A percentile compares a stretch with the other conserved stretches of the same genome.
phyloP scores from a whole-genome alignment of 495 filamentous ascomycete genomes.

The Tuber umbilicatum region DNA sequence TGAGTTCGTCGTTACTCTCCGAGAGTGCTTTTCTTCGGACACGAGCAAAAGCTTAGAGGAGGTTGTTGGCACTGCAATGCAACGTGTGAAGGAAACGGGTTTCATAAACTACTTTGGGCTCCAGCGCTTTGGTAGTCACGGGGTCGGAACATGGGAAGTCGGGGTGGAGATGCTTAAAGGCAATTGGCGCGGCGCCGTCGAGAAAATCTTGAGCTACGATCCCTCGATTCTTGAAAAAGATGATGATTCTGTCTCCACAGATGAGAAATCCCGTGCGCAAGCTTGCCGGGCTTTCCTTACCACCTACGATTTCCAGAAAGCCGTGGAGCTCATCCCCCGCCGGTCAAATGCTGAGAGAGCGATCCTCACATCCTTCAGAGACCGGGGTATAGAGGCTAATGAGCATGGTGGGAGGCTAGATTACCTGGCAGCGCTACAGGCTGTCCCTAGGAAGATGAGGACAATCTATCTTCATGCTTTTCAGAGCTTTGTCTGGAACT shows the following conservation, averaged over 20 bases:
- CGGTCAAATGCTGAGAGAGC: slow-evolving; percentile 71
- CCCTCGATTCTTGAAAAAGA: slow-evolving; percentile 49
- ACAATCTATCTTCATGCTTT: slow-evolving; percentile 96
- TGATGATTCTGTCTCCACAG: slow-evolving; percentile 50
- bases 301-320: slow-evolving; percentile 50
- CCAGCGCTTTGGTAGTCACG: slow-evolving; percentile 85
- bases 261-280: slow-evolving; percentile 69
- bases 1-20: slow-evolving; percentile 82
- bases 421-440: slow-evolving; percentile 68
- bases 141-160: slow-evolving; percentile 69
- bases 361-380: slow-evolving; percentile 65
- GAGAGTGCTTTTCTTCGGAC: slow-evolving; percentile 56
- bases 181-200: slow-evolving; percentile 70
- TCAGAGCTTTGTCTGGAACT: slow-evolving; percentile 90
- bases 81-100: slow-evolving; percentile 55
- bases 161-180: slow-evolving; percentile 75
- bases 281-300: slow-evolving; percentile 66
- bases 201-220: slow-evolving; percentile 62
- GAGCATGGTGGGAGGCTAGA: slow-evolving; percentile 47
- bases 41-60: slow-evolving; percentile 44
- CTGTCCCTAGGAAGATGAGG: slow-evolving; percentile 68
- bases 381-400: slow-evolving; percentile 31
- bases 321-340: slow-evolving; percentile 63
- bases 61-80: slow-evolving; percentile 53
- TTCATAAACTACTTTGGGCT: slow-evolving; percentile 97